phyloP scores from a whole-genome alignment of 2,329 filamentous ascomycete species.

The Metarhizium rileyi region DNA sequence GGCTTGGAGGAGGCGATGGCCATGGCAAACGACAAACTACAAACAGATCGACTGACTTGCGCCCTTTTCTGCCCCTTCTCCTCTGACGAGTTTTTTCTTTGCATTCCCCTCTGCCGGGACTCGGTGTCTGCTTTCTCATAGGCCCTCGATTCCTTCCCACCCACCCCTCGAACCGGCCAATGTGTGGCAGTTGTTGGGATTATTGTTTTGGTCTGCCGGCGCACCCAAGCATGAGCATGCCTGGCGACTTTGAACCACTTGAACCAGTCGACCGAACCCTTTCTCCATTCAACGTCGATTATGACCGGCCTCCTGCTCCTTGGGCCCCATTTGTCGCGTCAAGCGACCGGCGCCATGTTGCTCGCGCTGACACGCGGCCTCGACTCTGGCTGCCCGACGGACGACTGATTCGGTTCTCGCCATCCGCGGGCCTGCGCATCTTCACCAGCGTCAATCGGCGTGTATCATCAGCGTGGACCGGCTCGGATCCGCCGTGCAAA shows the following conservation, averaged over 20 bases:
- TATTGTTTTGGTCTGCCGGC: background rate
- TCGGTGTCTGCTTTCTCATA: background rate
- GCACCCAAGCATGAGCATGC: background rate
- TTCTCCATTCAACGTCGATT: background rate
- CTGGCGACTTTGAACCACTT: too few relatives aligned
- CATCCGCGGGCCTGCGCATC: background rate
- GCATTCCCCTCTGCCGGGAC: background rate
- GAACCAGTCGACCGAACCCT: background rate
- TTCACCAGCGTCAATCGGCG: background rate
- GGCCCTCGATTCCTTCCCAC: background rate
- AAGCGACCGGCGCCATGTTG: background rate
- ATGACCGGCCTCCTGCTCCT: background rate
- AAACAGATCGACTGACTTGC: background rate
- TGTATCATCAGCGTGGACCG: background rate
- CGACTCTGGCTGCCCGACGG: background rate
- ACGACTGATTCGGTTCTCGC: background rate
- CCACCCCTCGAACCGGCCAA: constrained; percentile 2
- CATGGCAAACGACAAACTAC: background rate
- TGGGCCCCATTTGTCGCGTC: background rate
- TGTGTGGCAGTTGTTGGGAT: background rate
- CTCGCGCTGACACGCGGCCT: background rate
- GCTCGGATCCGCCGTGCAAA: too few relatives aligned
- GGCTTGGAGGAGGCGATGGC: background rate
- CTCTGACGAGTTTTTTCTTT: background rate
- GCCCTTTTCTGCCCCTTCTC: background rate